Evolutionary conservation across 2,329 filamentous ascomycete species (phyloP), one percentile per base, ranked within the genome.

Genomic region (Fusarium mexicanum): DNA sequence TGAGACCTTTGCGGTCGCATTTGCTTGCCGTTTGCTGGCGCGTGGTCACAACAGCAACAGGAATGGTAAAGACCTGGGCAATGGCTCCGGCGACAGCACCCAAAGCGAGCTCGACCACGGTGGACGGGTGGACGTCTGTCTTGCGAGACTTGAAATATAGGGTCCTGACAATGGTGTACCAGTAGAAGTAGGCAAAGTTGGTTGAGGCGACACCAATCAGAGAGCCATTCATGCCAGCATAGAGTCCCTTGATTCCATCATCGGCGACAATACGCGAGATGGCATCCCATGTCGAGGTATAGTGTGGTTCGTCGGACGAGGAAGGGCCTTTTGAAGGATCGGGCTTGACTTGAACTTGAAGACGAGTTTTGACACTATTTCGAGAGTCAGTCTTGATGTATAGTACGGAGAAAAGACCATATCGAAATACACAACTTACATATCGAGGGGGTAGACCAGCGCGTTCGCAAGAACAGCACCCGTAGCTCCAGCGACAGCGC

Each of bases 181-280:
- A 98, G 86, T 99, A 99, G 83, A 99, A 99, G 85, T 99, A 99
- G 79, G 96, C 96, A 81, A 99, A 99, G 84, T 99, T 99, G 60
- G 96, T 98, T 33, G 95, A 98, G 4, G 95, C 96, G 41, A 99
- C 96, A 61, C 96, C 96, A 59, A 98, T 85, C 24, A 99, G 87
- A 9, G 95, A 91, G 58, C 96, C 95, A 69, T 91, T 88, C 82
- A 99, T 95, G 69, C 96, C 96, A 60, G 93, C 91, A 80, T 99
- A 99, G 13, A 99, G 89, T 12, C 96, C 96, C 53, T 86, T 79
- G 14, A 96, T 64, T 38, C 96, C 96, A 76, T 99, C 96, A 61
- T 90, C 91, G 64, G 91, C 89, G 41, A 93, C 84, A 75, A 99
- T 98, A 80, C 94, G 95, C 69, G 87, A 88, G 73, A 99, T 92